Evolutionary conservation across 129 eudicot genomes (phyloP).

Genomic region (Scalesia atractyloides): DNA sequence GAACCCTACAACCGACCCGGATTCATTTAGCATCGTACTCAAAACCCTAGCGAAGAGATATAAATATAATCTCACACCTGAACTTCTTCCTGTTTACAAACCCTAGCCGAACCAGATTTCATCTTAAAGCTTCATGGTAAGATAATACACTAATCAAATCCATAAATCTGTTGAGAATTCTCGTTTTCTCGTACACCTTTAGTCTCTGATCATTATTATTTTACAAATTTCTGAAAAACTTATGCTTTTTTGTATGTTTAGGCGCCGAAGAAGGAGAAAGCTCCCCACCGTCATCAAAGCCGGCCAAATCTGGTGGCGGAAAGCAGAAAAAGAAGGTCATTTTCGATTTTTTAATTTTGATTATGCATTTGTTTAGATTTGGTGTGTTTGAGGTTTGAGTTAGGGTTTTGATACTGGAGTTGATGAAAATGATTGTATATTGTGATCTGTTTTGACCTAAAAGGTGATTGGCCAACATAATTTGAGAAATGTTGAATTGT

Average conservation of each 20-base stretch:
- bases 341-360: not conserved
- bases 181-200: not conserved
- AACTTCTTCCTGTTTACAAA: not conserved
- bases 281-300: constrained; percentile 15
- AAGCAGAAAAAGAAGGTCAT: constrained; percentile 18
- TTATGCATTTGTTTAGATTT: not conserved
- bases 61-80: not conserved
- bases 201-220: not conserved
- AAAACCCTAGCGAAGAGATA: constrained; percentile 2
- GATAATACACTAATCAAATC: not conserved
- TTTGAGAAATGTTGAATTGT: not conserved
- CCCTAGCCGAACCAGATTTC: constrained; percentile 6
- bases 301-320: constrained; percentile 15
- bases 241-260: not conserved
- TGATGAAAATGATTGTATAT: not conserved
- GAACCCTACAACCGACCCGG: not conserved
- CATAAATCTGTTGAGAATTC: not conserved
- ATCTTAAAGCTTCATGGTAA: constrained; percentile 2
- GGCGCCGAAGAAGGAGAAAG: constrained; percentile 18
- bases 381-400: not conserved
- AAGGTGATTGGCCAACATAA: not conserved
- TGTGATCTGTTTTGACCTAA: not conserved
- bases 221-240: not conserved
- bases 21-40: not conserved
- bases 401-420: not conserved